Evolutionary conservation across 164 flowering plant genomes (phyloP), one percentile per base, ranked within the genome.

Genomic region (Houttuynia cordata): DNA sequence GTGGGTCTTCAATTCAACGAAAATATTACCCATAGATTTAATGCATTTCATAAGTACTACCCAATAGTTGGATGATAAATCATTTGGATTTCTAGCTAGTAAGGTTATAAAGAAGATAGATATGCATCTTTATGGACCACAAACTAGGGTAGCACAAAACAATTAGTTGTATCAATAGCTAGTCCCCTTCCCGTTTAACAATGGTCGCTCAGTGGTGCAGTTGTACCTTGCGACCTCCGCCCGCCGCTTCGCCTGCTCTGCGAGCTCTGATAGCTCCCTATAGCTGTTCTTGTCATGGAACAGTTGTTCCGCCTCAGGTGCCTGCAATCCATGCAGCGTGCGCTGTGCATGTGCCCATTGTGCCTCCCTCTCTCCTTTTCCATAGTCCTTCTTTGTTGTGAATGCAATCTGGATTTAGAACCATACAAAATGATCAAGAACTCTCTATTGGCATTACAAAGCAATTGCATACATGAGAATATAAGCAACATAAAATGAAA

Each of bases 271-370:
- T 41, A 69, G 41, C 51, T 69, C 72, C 37, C 72, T 61, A 61
- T 64, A 69, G 52, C 20, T 64, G 50, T 59, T 66, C 58, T 67
- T 74, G 34, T 74, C 80, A 23, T 50, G 45, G 62, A 76, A 74
- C 4, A 73, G 58, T 0, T 50, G 5, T 7, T 67, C 66, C 6
- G 72, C 37, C 1, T 67, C 72, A 40, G 79, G 63, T 1, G 70
- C 53, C n/a, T 74, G 75, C 49, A 79, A 76, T n/a, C 82, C 82
- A 24, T 74, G 80, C 8, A 74, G 71, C 1, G 82, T 79, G 25
- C 82, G 71, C 57, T 79, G 82, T 20, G 72, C 79, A 53, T 62
- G 6, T 2, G 82, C 80, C 82, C 82, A 78, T 42, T 76, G 79
- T 10, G 81, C 81, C 61, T 78, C 81, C 67, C 81, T 75, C 45